Conservation (phyloP, 2,329 filamentous ascomycete genomes). For the Alternaria gansuensis region DNA sequence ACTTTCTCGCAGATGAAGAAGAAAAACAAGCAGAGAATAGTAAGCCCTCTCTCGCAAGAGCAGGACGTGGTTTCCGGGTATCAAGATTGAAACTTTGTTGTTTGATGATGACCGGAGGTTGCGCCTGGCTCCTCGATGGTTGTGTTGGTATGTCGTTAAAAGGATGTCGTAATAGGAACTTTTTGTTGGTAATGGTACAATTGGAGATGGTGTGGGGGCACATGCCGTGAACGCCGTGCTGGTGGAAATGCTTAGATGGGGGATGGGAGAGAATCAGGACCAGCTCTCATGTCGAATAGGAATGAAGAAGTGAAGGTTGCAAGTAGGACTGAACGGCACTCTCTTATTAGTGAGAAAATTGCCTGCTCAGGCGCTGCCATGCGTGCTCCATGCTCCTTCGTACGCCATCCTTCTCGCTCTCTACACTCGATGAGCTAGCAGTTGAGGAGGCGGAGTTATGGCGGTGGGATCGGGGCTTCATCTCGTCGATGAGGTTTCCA, state of each 20-base stretch:
- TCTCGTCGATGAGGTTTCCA: conserved; percentile 62
- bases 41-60: conserved; percentile 21
- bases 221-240: conserved; percentile 22
- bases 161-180: conserved; percentile 22
- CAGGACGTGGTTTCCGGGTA: conserved; percentile 24
- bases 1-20: neutral
- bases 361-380: conserved; percentile 47
- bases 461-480: conserved; percentile 41
- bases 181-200: conserved; percentile 24
- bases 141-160: conserved; percentile 30
- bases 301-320: conserved; percentile 15
- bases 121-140: conserved; percentile 51
- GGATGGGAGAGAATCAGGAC: conserved; percentile 51
- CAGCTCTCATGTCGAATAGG: conserved; percentile 46
- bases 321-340: neutral
- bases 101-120: conserved; percentile 19
- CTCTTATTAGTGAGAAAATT: conserved; percentile 45
- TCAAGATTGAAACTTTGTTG: conserved; percentile 17
- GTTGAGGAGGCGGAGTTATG: conserved; percentile 44
- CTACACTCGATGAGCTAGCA: conserved; percentile 30
- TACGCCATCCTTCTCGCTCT: conserved; percentile 43
- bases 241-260: conserved; percentile 21
- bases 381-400: conserved; percentile 49
- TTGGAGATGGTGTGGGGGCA: conserved; percentile 9
- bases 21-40: conserved; percentile 8